Evolutionary conservation across 768 basidiomycete genomes (phyloP).

Genomic region (Rhodotorula kratochvilovae): DNA sequence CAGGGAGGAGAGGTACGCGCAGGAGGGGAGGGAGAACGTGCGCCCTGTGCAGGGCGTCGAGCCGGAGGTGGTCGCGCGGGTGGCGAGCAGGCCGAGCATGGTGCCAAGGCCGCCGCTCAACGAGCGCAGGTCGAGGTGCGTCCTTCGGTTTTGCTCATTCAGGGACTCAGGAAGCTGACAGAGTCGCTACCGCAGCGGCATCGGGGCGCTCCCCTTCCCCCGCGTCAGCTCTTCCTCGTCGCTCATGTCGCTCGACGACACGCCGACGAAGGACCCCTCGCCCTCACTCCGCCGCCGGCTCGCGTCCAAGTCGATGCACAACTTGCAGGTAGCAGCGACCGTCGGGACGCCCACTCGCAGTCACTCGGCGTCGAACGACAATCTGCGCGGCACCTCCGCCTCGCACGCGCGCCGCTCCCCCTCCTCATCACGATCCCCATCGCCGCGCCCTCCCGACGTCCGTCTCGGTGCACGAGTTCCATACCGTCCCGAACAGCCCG

Average conservation of each 20-base stretch:
- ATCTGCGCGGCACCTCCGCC: conserved; percentile 15
- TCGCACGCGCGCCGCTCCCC: conserved; percentile 11
- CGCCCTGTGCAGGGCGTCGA: conserved; percentile 13
- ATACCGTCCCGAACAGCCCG: conserved; percentile 1
- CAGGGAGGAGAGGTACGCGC: conserved; percentile 3
- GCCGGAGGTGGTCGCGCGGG: conserved; percentile 37
- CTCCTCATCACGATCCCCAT: conserved; percentile 20
- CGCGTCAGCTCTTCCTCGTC: conserved; percentile 29
- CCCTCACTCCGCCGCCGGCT: conserved; percentile 28
- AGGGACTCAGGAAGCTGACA: no score
- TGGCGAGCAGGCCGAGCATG: conserved; percentile 43
- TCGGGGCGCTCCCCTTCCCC: conserved; percentile 18
- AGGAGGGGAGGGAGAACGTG: conserved; percentile 18
- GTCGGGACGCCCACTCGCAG: conserved; percentile 13
- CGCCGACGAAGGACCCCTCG: conserved; percentile 29
- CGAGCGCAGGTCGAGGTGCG: conserved; percentile 39
- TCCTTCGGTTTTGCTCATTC: no score
- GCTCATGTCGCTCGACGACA: conserved; percentile 42
- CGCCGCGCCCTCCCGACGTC: conserved; percentile 9
- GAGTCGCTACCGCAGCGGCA: neutral
- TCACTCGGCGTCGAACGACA: conserved; percentile 32
- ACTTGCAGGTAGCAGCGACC: conserved; percentile 12
- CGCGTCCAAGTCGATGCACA: conserved; percentile 37
- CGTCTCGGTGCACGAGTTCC: neutral
- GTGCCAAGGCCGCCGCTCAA: conserved; percentile 42